Percentiles rank a stretch among this genome's conserved stretches.
Evolutionary conservation across 768 basidiomycete genomes (phyloP).

Genomic region (Pleurotus tuber-regium): DNA sequence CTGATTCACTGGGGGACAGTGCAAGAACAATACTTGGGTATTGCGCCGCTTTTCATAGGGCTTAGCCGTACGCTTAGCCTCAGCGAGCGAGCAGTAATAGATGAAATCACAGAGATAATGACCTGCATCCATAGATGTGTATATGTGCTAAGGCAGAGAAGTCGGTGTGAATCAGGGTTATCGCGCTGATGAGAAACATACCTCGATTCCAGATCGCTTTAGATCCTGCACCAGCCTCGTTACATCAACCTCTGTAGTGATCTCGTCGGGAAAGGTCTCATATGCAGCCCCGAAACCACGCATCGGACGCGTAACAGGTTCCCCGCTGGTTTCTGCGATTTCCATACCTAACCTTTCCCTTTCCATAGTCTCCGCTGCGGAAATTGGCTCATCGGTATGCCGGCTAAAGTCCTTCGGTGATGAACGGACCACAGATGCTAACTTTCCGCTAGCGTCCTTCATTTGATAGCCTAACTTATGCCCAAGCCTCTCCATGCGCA

Average conservation of each 20-base stretch:
- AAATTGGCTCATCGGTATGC: constrained; percentile 28
- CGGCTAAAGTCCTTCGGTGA: constrained; percentile 40
- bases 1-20: constrained; percentile 67
- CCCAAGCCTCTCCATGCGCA: constrained; percentile 62
- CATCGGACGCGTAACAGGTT: constrained; percentile 33
- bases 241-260: constrained; percentile 60
- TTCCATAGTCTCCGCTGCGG: constrained; percentile 36
- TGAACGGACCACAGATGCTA: constrained; percentile 48
- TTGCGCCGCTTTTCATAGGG: constrained; percentile 39
- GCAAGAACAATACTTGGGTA: constrained; percentile 62
- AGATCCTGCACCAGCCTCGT: constrained; percentile 54
- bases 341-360: constrained; percentile 37
- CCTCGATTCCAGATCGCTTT: constrained; percentile 49
- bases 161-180: constrained; percentile 6
- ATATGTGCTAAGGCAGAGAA: constrained; percentile 48
- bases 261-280: constrained; percentile 53
- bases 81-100: constrained; percentile 74
- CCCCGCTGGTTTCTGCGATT: constrained; percentile 31
- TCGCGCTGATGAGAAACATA: constrained; percentile 20
- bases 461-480: constrained; percentile 70
- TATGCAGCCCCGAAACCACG: constrained; percentile 48
- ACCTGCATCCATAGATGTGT: constrained; percentile 73
- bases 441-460: constrained; percentile 60
- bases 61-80: constrained; percentile 51
- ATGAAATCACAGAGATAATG: constrained; percentile 77